Evolutionary conservation across 1,139 yeast genomes (phyloP).

Genomic region (Meyerozyma smithsonii): DNA sequence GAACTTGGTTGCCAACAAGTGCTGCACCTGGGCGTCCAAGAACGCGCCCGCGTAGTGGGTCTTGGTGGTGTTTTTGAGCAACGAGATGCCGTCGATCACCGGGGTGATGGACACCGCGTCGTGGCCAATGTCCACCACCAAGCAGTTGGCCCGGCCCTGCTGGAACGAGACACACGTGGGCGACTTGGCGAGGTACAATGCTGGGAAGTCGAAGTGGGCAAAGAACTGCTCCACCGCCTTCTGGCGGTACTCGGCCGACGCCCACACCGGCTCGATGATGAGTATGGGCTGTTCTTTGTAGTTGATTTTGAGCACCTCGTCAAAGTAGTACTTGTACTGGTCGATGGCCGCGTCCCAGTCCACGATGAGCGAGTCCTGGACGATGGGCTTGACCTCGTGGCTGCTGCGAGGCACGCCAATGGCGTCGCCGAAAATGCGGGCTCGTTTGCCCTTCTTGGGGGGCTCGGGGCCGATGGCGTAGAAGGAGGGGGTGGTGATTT

Average conservation of each 20-base stretch:
- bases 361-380: conserved; percentile 53
- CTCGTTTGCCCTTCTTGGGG: conserved; percentile 8
- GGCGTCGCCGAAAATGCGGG: conserved; percentile 49
- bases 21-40: conserved; percentile 42
- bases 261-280: conserved; percentile 86
- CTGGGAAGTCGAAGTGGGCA: conserved; percentile 76
- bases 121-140: conserved; percentile 91
- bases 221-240: conserved; percentile 71
- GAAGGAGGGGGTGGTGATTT: conserved; percentile 65
- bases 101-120: conserved; percentile 84
- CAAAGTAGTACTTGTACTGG: conserved; percentile 57
- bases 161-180: conserved; percentile 93
- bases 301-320: conserved; percentile 44
- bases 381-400: conserved; percentile 52
- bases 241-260: conserved; percentile 61
- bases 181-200: conserved; percentile 76
- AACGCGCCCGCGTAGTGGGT: conserved; percentile 65
- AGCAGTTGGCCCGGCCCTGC: conserved; percentile 87
- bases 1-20: conserved; percentile 18
- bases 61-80: conserved; percentile 65
- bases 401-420: conserved; percentile 50
- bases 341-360: conserved; percentile 78
- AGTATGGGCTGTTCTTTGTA: conserved; percentile 70
- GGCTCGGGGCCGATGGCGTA: conserved; percentile 23
- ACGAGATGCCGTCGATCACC: conserved; percentile 86